Base-by-base conservation (phyloP, 306 rosid genomes). In the Fagus crenata region DNA sequence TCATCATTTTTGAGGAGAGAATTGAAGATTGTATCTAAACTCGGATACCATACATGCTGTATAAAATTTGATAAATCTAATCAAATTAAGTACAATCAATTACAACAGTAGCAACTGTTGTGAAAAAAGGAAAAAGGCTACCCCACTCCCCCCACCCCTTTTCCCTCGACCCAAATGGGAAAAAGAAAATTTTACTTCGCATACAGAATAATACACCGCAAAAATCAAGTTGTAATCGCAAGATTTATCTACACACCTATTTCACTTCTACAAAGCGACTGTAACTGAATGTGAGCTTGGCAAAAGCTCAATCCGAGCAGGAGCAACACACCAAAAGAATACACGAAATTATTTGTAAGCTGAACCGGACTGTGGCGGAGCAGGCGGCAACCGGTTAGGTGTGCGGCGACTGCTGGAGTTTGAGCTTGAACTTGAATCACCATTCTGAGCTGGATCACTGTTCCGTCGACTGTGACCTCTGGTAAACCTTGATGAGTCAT, bases 381-480 rank as follows among this genome's bases (percentile, higher is more conserved):
- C 80, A 1, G 90, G 90, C 11, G 88, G 90, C 78, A 87, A 56
- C 71, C 90, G 81, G 54, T 17, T 82, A 46, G 88, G 90, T 8
- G 90, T 85, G 73, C 84, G 81, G 13, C 90, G 90, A 67, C 90
- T 82, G 78, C 78, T 17, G 46, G 90, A 82, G 56, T 80, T 84
- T 56, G 90, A 78, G 64, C 78, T 85, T 28, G 90, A 69, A 77
- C 41, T 69, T 36, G 63, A 43, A 72, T 85, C 88, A 4, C 86
- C 88, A 72, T 87, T 87, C 75, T 87, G 90, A 39, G 90, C 81
- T 67, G 90, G 88, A 77, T 80, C 88, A 49, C 90, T 85, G 82
- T 87, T 75, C 64, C 83, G 83, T 69, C 90, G 81, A 72, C 84
- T 87, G 72, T 84, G 88, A 82, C 88, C 84, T 41, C 84, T 86